phyloP scores from a whole-genome alignment of 2,329 filamentous ascomycete species.

The Sarocladiaceae sp. region DNA sequence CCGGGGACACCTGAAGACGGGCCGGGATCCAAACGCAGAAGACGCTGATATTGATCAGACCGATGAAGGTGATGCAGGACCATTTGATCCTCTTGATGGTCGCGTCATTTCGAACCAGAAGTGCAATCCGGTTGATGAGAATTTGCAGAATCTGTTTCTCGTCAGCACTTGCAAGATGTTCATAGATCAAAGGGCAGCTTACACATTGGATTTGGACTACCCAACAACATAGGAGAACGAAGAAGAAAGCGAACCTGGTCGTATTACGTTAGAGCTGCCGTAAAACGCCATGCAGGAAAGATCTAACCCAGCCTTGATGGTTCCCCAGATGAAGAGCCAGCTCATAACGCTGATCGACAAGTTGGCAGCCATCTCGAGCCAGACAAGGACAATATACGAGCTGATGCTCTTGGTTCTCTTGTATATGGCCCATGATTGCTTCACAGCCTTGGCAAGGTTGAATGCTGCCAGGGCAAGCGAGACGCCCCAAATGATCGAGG shows the following conservation, averaged over 20 bases:
- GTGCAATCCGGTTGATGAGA: conserved; percentile 45
- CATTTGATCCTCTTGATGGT: conserved; percentile 35
- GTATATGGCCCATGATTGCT: neutral
- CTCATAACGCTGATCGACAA: neutral
- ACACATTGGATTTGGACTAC: too few relatives aligned
- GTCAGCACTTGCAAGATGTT: too few relatives aligned
- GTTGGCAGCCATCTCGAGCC: neutral
- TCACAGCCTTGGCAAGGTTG: conserved; percentile 11
- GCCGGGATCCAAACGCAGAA: conserved; percentile 50
- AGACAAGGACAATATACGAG: neutral
- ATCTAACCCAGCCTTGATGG: too few relatives aligned
- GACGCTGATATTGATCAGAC: conserved; percentile 43
- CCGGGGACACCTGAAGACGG: conserved; percentile 33
- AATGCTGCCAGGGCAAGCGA: too few relatives aligned
- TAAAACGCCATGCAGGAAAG: too few relatives aligned
- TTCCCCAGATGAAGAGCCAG: neutral
- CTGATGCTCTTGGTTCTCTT: neutral
- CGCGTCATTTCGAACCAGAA: conserved; percentile 35
- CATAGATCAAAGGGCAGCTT: too few relatives aligned
- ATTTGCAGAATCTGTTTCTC: conserved; percentile 47
- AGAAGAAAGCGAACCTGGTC: conserved; percentile 8
- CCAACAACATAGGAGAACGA: conserved; percentile 41
- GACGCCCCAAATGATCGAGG: too few relatives aligned
- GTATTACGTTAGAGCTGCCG: neutral
- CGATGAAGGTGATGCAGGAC: conserved; percentile 36